Percentiles rank a stretch among this genome's conserved stretches.
Evolutionary conservation across 306 rosid species (phyloP).

Genomic region (Trifolium pratense): DNA sequence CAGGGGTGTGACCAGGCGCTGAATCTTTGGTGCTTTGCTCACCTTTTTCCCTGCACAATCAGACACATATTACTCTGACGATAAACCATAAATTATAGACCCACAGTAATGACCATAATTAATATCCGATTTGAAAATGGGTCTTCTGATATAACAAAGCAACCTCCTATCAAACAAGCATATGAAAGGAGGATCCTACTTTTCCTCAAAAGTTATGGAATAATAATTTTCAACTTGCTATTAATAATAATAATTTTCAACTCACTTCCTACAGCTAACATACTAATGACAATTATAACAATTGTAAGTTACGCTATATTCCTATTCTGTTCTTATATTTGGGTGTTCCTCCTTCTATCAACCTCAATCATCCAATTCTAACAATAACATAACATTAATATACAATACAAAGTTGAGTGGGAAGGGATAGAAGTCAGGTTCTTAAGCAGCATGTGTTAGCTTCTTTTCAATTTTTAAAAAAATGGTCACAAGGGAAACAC

Average conservation of each 20-base stretch:
- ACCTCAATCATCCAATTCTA: not conserved
- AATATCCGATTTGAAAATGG: not conserved
- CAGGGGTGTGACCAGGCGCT: slow-evolving; percentile 47
- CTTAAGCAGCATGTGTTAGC: not conserved
- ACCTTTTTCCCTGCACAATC: slow-evolving; percentile 46
- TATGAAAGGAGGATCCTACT: not conserved
- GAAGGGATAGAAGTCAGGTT: not conserved
- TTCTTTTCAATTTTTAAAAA: not conserved
- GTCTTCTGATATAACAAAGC: not conserved
- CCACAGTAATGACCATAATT: not conserved
- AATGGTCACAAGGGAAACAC: not conserved
- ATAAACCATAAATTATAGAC: not conserved
- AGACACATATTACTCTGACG: not conserved
- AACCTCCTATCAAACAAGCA: not conserved
- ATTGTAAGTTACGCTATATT: no score
- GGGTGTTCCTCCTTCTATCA: not conserved
- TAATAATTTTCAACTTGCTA: not conserved
- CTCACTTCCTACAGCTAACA: not conserved
- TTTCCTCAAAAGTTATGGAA: no score
- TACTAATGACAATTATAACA: not conserved
- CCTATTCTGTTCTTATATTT: not conserved
- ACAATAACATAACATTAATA: not conserved
- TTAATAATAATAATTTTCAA: not conserved
- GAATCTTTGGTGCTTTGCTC: slow-evolving; percentile 52
- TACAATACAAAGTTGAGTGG: not conserved